Conservation (phyloP, 345 rosid species). For the Salix exigua region DNA sequence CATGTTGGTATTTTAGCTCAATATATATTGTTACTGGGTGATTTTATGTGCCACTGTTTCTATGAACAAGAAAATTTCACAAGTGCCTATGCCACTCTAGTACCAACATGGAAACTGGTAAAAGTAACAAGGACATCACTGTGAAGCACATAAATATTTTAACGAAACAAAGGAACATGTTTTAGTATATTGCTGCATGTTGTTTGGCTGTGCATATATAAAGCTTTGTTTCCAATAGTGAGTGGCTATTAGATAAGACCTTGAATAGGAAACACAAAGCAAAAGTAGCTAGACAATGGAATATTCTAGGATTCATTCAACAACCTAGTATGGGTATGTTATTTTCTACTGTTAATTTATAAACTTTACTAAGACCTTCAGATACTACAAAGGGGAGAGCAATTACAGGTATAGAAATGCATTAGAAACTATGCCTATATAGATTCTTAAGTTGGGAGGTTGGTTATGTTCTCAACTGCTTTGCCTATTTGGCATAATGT, state of each 20-base stretch:
- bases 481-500: not conserved
- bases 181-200: not conserved
- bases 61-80: not conserved
- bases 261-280: not conserved
- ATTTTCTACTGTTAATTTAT: no score
- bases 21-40: not conserved
- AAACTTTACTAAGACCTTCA: no score
- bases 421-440: not conserved
- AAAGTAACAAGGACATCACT: not conserved
- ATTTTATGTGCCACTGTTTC: not conserved
- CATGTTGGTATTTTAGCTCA: not conserved
- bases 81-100: not conserved
- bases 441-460: not conserved
- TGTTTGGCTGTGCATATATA: not conserved
- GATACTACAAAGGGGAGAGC: no score
- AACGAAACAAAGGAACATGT: not conserved
- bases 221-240: not conserved
- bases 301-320: not conserved
- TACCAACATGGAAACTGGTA: not conserved
- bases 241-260: not conserved
- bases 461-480: not conserved
- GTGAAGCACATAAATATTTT: not conserved
- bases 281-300: not conserved
- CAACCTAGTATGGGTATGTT: no score
- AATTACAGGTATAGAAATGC: no score